These are phyloP conservation scores for Rhodamnia rubescens DNA, from an alignment of 345 rosid species.

Conservation along the genomic window DNA sequence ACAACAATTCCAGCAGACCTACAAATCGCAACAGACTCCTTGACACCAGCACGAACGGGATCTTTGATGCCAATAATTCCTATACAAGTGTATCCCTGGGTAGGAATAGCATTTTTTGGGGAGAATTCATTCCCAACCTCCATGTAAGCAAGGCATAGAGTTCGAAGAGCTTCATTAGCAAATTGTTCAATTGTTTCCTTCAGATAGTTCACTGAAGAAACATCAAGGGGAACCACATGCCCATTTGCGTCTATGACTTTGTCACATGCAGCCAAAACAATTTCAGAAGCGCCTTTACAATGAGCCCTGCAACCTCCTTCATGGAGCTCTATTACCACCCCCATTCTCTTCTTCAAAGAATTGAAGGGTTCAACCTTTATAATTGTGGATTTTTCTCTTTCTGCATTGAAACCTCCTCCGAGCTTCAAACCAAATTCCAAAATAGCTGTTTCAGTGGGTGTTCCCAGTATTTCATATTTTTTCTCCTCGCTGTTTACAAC, in stretches of 20 bases:
- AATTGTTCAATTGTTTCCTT: slow-evolving; percentile 50
- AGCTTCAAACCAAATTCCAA: slow-evolving; percentile 74
- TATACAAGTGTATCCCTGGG: slow-evolving; percentile 43
- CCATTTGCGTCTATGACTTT: slow-evolving; percentile 59
- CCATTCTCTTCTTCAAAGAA: slow-evolving; percentile 83
- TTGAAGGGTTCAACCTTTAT: slow-evolving; percentile 90
- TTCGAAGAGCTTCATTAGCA: slow-evolving; percentile 90
- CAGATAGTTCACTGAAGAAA: slow-evolving; percentile 29
- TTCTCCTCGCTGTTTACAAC: slow-evolving; percentile 42
- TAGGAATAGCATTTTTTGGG: slow-evolving; percentile 40
- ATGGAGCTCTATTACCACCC: slow-evolving; percentile 66
- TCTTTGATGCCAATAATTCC: slow-evolving; percentile 89
- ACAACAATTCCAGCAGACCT: slow-evolving; percentile 74
- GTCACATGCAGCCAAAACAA: slow-evolving; percentile 63
- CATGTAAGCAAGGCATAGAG: slow-evolving; percentile 79
- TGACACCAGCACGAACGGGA: slow-evolving; percentile 77
- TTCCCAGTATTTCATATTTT: slow-evolving; percentile 76
- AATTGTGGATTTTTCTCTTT: slow-evolving; percentile 32
- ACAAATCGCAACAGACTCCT: slow-evolving; percentile 76
- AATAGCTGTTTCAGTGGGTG: slow-evolving; percentile 91
- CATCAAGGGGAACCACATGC: slow-evolving; percentile 61
- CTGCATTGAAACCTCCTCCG: slow-evolving; percentile 66
- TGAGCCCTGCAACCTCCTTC: slow-evolving; percentile 51
- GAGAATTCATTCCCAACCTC: slow-evolving; percentile 55
- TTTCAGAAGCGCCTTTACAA: slow-evolving; percentile 90